A percentile compares a stretch with the other conserved stretches of the same genome.
Evolutionary conservation across 768 basidiomycete genomes (phyloP).

Genomic region (Nidularia pulvinata): DNA sequence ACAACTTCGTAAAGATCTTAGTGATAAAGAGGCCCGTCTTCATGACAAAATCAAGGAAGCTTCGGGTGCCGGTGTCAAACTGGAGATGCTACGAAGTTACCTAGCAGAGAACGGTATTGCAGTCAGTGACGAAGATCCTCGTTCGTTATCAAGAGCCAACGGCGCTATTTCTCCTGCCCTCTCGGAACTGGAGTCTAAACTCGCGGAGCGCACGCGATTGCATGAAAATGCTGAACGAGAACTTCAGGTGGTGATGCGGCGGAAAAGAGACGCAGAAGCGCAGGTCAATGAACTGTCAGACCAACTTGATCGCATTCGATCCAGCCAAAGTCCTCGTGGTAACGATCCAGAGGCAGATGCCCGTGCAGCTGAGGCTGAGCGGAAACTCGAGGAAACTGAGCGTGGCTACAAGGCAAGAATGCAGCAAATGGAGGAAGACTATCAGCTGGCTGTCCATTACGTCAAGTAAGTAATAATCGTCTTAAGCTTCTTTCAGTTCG

Average conservation of each 20-base stretch:
- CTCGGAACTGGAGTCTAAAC: constrained; percentile 74
- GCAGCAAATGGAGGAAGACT: constrained; percentile 92
- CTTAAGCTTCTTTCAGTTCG: constrained; percentile 8
- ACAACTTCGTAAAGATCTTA: constrained; percentile 67
- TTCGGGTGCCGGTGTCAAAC: constrained; percentile 69
- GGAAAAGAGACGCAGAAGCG: constrained; percentile 75
- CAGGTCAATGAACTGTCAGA: constrained; percentile 63
- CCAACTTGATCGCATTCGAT: constrained; percentile 67
- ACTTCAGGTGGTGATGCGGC: constrained; percentile 60
- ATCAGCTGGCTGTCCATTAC: constrained; percentile 95
- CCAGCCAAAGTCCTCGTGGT: constrained; percentile 51
- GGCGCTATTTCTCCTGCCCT: constrained; percentile 42
- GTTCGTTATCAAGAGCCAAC: constrained; percentile 36
- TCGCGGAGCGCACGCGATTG: constrained; percentile 70
- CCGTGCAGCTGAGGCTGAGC: constrained; percentile 67
- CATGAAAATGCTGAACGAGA: constrained; percentile 81
- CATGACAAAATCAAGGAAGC: constrained; percentile 64
- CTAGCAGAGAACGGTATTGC: constrained; percentile 87
- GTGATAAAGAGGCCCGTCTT: constrained; percentile 64
- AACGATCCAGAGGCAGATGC: constrained; percentile 24
- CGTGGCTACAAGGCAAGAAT: constrained; percentile 76
- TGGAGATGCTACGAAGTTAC: constrained; percentile 81
- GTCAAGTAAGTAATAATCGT: constrained; percentile 76
- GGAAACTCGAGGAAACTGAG: constrained; percentile 78
- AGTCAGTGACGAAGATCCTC: constrained; percentile 69